Conservation (phyloP, 305 asterid genomes). For the Vinca major region DNA sequence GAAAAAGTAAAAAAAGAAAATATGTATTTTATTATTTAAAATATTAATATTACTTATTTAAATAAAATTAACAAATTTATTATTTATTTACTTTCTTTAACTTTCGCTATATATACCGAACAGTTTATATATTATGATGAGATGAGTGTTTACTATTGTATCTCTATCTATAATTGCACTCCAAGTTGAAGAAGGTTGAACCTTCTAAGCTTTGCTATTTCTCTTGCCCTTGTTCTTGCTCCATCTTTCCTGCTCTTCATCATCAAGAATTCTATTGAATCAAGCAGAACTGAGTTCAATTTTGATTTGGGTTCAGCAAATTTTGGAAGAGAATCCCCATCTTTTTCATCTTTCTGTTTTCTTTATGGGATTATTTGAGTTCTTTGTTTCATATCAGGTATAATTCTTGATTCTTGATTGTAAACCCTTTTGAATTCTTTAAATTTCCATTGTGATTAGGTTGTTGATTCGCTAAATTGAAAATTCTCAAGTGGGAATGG, state of each 20-base stretch:
- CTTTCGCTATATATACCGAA: too few relatives aligned
- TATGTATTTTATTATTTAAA: too few relatives aligned
- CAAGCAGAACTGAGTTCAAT: constrained; percentile 7
- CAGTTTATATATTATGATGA: too few relatives aligned
- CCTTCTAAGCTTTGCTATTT: constrained; percentile 10
- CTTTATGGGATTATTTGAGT: constrained; percentile 30
- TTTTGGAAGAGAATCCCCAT: constrained; percentile 20
- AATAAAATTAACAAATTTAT: too few relatives aligned
- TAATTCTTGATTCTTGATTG: constrained; percentile 25
- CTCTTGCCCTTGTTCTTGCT: constrained; percentile 4
- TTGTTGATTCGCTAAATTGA: constrained; percentile 6
- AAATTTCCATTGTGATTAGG: constrained; percentile 3
- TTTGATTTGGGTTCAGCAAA: constrained; percentile 17
- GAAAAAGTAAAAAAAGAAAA: too few relatives aligned
- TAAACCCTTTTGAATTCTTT: background rate
- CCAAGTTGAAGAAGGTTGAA: constrained; percentile 25
- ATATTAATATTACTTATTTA: too few relatives aligned
- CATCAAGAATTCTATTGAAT: constrained; percentile 18
- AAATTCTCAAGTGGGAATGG: constrained; percentile 9
- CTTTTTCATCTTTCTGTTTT: constrained; percentile 14
- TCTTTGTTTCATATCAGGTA: constrained; percentile 40
- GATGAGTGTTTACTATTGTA: constrained; percentile 1
- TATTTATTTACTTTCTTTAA: too few relatives aligned
- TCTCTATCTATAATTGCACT: constrained; percentile 34
- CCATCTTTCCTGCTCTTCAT: constrained; percentile 13